These are phyloP conservation scores for Arthrobotrys musiformis DNA, from an alignment of 2,329 filamentous ascomycete species.

Conservation along the genomic window DNA sequence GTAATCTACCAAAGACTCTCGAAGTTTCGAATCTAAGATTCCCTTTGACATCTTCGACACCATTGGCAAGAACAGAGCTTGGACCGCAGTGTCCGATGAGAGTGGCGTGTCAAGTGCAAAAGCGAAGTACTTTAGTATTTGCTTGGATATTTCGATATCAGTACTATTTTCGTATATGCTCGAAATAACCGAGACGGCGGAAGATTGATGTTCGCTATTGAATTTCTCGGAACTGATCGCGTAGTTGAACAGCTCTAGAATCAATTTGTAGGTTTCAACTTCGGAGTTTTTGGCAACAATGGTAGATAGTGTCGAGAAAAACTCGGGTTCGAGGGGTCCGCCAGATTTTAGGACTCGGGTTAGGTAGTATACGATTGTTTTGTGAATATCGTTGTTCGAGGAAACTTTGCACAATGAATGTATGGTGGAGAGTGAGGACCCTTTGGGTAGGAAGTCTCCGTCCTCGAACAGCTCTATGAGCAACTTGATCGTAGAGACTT, in stretches of 20 bases:
- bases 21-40: neutral
- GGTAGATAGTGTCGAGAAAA: neutral
- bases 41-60: neutral
- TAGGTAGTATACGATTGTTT: neutral
- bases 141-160: neutral
- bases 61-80: neutral
- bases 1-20: neutral
- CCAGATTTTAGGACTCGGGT: neutral
- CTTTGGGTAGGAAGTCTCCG: neutral
- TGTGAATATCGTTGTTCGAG: conserved; percentile 10
- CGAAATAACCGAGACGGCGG: neutral
- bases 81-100: neutral
- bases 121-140: neutral
- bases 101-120: neutral
- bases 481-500: conserved; percentile 25
- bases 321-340: neutral
- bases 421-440: neutral
- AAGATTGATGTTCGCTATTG: neutral
- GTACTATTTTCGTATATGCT: neutral
- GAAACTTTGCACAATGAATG: neutral
- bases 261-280: neutral
- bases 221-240: neutral
- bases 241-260: neutral
- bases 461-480: conserved; percentile 15
- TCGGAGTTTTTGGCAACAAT: neutral